Evolutionary conservation across 495 filamentous ascomycete species (phyloP).

Genomic region (Letharia lupina): DNA sequence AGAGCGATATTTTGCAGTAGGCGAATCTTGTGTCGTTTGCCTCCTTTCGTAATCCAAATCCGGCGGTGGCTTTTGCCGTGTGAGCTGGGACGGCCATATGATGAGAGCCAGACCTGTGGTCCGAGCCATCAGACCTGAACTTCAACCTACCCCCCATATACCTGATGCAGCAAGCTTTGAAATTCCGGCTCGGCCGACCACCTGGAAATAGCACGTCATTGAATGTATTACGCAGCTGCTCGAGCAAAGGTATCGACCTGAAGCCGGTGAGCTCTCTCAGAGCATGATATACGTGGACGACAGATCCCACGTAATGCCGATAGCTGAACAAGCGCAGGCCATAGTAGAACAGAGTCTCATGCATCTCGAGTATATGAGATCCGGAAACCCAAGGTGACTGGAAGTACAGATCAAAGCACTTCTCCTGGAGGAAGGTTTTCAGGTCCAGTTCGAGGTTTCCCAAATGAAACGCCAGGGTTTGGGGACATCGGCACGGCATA

Average conservation of each 20-base stretch:
- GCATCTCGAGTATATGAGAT: constrained; percentile 24
- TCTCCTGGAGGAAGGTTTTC: constrained; percentile 18
- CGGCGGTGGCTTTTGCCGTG: constrained; percentile 25
- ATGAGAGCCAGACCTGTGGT: constrained; percentile 24
- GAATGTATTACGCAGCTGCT: constrained; percentile 17
- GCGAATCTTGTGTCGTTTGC: constrained; percentile 22
- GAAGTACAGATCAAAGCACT: constrained; percentile 25
- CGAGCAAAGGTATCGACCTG: constrained; percentile 22
- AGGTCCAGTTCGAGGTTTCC: constrained; percentile 22
- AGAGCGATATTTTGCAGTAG: constrained; percentile 19
- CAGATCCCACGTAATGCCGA: constrained; percentile 23
- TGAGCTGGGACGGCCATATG: constrained; percentile 22
- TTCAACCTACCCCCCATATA: constrained; percentile 25
- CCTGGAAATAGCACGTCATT: constrained; percentile 24
- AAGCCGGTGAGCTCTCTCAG: constrained; percentile 18
- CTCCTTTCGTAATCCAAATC: constrained; percentile 19
- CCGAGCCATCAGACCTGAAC: constrained; percentile 17
- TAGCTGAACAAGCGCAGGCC: constrained; percentile 27
- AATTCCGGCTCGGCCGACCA: constrained; percentile 23
- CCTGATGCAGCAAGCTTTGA: constrained; percentile 23
- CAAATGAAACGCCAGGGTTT: constrained; percentile 27
- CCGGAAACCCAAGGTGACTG: constrained; percentile 27
- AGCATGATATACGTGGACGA: constrained; percentile 26
- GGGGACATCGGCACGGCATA: constrained; percentile 26
- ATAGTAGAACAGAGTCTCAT: constrained; percentile 24